Evolutionary conservation across 148 eudicot species (phyloP).

Genomic region (Persicaria tinctoria): DNA sequence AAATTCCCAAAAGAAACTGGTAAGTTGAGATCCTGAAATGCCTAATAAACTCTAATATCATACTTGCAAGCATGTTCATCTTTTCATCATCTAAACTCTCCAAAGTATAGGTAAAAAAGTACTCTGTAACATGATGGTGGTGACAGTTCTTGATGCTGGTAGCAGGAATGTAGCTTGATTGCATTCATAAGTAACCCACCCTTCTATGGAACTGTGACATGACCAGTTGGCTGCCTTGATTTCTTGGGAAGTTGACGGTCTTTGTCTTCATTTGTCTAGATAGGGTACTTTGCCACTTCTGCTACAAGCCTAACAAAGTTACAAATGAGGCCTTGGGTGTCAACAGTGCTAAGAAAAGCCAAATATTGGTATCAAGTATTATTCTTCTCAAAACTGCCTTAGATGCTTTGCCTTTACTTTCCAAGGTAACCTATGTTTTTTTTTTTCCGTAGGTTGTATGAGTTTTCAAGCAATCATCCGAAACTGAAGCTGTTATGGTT

Average conservation of each 20-base stretch:
- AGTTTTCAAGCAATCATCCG: slow-evolving; percentile 9
- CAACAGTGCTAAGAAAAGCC: slow-evolving; percentile 74
- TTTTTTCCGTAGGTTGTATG: background rate
- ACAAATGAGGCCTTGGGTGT: slow-evolving; percentile 59
- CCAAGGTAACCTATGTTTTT: slow-evolving; percentile 47
- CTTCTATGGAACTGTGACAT: background rate
- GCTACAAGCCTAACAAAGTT: slow-evolving; percentile 93
- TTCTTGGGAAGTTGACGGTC: background rate
- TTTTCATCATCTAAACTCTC: background rate
- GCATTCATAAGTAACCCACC: background rate
- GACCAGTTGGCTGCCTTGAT: background rate
- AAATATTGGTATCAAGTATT: slow-evolving; percentile 81
- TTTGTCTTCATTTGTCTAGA: slow-evolving; percentile 43
- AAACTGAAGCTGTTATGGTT: slow-evolving; percentile 11
- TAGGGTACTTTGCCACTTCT: slow-evolving; percentile 95
- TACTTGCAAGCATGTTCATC: background rate
- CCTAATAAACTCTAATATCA: background rate
- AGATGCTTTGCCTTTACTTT: slow-evolving; percentile 84
- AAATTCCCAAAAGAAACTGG: slow-evolving; percentile 99
- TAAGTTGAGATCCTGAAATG: slow-evolving; percentile 17
- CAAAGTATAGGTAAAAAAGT: background rate
- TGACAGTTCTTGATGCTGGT: background rate
- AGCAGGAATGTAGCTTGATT: background rate
- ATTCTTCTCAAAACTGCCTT: slow-evolving; percentile 97
- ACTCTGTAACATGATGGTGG: background rate